Evolutionary conservation across 2,329 filamentous ascomycete species (phyloP), one percentile per base, ranked within the genome.

Genomic region (Hypoxylon sp.): DNA sequence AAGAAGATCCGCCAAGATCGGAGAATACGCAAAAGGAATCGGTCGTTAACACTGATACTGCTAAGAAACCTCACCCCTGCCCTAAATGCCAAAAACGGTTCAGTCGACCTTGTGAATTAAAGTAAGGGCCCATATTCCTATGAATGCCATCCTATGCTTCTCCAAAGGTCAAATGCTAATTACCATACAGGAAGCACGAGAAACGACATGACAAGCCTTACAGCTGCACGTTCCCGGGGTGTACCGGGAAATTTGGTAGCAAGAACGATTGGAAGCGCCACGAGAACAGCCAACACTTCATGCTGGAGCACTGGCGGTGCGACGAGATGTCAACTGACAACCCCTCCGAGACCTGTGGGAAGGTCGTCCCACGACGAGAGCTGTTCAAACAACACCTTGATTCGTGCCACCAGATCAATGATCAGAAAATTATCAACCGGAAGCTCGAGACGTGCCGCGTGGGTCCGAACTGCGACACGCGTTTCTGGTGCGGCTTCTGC

Each of bases 241-340:
- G 93, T 69, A 73, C 75, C 45, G 92, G 91, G 69, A 79, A 72
- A 0, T 97, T 97, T 65, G 93, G 93, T n/a, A 93, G 90, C 73
- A 96, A 97, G 71, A 93, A 92, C 57, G 93, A 97, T 73, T 97
- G 86, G 93, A 96, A 96, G 71, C 86, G 93, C 1, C 93, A 97
- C 69, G 94, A 97, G 69, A 89, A 86, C 63, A 86, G 84, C 13
- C 89, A 94, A 68, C 92, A 97, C 71, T 86, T 84, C 59, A 84
- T 89, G 56, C 73, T 83, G 4, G 88, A 92, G 68, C 81, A 82
- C 43, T 97, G 90, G 87, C 84, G 83, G 24, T 97, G 92, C 70
- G 78, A 83, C 24, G 73, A 81, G 40, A 59, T 55, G 26, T 45
- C 49, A 21, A 67, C 72, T 33, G 65, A 63, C 4, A 35, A 49